Percentiles rank a stretch among this genome's conserved stretches.
Conservation (phyloP, 805 yeast species). For the Barnettozyma botsteinii region DNA sequence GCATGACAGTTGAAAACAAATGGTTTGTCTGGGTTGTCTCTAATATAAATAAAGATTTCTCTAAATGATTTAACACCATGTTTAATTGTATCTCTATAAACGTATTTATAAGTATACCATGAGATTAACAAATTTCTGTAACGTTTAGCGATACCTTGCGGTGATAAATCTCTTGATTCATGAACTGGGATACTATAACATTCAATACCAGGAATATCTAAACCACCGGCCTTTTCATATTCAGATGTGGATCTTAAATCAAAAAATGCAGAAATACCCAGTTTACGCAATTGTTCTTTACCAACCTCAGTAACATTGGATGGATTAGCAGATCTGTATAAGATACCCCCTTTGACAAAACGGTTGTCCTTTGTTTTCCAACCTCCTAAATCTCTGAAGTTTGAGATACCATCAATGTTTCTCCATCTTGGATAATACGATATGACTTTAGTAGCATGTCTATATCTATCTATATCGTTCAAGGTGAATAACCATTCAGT, state of each 20-base stretch:
- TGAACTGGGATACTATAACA: constrained; percentile 57
- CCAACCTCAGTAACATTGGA: constrained; percentile 49
- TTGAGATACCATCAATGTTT: constrained; percentile 57
- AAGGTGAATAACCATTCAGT: constrained; percentile 42
- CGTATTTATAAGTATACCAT: constrained; percentile 56
- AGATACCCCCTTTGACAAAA: constrained; percentile 45
- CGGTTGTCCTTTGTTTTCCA: constrained; percentile 38
- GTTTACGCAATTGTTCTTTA: constrained; percentile 26
- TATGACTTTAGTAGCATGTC: constrained; percentile 29
- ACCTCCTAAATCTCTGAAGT: constrained; percentile 81
- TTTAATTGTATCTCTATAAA: constrained; percentile 53
- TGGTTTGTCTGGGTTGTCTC: constrained; percentile 46
- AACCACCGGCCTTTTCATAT: constrained; percentile 38
- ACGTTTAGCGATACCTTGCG: constrained; percentile 54
- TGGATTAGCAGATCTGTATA: constrained; percentile 63
- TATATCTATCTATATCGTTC: constrained; percentile 50
- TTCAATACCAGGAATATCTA: constrained; percentile 39
- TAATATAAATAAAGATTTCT: constrained; percentile 46
- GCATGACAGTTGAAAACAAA: constrained; percentile 76
- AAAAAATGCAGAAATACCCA: constrained; percentile 51
- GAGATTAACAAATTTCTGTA: constrained; percentile 50
- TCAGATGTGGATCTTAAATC: constrained; percentile 67
- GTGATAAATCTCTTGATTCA: constrained; percentile 49
- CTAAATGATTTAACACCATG: constrained; percentile 44
- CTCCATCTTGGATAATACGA: constrained; percentile 53